Evolutionary conservation across 345 rosid genomes (phyloP), one percentile per base, ranked within the genome.

Genomic region (Bretschneidera sinensis): DNA sequence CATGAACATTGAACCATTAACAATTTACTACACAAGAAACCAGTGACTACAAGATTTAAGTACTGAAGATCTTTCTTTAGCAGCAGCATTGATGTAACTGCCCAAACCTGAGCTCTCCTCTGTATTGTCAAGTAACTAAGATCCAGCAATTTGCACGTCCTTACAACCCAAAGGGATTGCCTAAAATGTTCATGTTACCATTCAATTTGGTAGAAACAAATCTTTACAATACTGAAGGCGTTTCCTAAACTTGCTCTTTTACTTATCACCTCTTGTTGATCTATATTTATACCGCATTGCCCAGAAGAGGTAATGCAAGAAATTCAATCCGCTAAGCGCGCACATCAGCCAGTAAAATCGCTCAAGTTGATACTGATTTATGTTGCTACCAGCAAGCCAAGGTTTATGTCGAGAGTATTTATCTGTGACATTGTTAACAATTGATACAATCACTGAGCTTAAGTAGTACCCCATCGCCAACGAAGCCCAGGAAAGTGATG

Each of bases 391-490:
- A 5, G 78, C 67, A 0, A 87, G 83, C 94, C 94, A 86, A 20
- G 88, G 82, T 9, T 51, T 43, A 24, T 66, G 65, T 20, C 71
- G 78, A 19, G 76, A 67, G 23, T 57, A n/a, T n/a, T n/a, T 67
- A n/a, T 71, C 83, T 10, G 89, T 85, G 17, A 78, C 70, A 6
- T 66, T 43, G 58, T 85, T 85, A 59, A 85, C 88, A 59, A 83
- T 64, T 0, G 89, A 81, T 6, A 88, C 87, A 48, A 85, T 83
- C 61, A 75, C 86, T 4, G 87, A 63, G 79, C 96, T 88, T 9
- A 88, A 64, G 49, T 88, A 88, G 68, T 88, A 88, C 9, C 92
- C 91, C 83, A 81, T 64, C 9, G 96, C 92, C 63, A 85, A 60
- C 0, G 96, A 88, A 9, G 86, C 87, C 79, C 82, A 88, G 1